Percentiles rank a stretch among this genome's conserved stretches.
Conservation (phyloP, 2,329 filamentous ascomycete genomes). For the Alternaria sp. region DNA sequence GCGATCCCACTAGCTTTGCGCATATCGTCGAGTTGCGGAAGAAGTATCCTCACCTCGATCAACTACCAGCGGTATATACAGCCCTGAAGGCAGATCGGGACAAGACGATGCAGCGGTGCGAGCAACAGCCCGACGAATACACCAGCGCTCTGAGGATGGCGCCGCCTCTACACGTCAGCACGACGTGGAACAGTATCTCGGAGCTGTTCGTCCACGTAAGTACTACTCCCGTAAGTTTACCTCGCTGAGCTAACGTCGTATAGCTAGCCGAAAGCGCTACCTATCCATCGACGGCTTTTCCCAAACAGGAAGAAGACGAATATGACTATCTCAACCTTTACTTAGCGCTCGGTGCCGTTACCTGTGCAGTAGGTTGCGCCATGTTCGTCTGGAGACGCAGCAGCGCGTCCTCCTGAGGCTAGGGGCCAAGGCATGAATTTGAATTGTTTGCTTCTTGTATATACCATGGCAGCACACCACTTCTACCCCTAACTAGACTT, state of each 20-base stretch:
- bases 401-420: slow-evolving; percentile 19
- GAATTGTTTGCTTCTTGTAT: slow-evolving; percentile 6
- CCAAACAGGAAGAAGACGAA: slow-evolving; percentile 83
- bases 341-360: slow-evolving; percentile 78
- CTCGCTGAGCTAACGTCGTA: slow-evolving; percentile 25
- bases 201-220: slow-evolving; percentile 83
- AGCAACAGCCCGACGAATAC: slow-evolving; percentile 89
- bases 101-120: slow-evolving; percentile 93
- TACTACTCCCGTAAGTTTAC: slow-evolving; percentile 34
- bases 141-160: slow-evolving; percentile 86
- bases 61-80: slow-evolving; percentile 90
- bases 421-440: not conserved
- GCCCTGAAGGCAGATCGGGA: slow-evolving; percentile 95
- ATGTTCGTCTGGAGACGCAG: slow-evolving; percentile 68
- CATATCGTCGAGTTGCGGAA: slow-evolving; percentile 85
- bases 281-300: slow-evolving; percentile 86
- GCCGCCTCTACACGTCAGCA: slow-evolving; percentile 91
- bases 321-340: slow-evolving; percentile 87
- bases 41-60: slow-evolving; percentile 83
- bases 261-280: slow-evolving; percentile 88
- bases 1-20: slow-evolving; percentile 93
- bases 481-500: not conserved
- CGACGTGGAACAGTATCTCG: slow-evolving; percentile 91
- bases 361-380: slow-evolving; percentile 66
- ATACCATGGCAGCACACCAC: slow-evolving; percentile 2